phyloP scores from a whole-genome alignment of 768 basidiomycete species.

The Porpolomopsis calyptriformis region DNA sequence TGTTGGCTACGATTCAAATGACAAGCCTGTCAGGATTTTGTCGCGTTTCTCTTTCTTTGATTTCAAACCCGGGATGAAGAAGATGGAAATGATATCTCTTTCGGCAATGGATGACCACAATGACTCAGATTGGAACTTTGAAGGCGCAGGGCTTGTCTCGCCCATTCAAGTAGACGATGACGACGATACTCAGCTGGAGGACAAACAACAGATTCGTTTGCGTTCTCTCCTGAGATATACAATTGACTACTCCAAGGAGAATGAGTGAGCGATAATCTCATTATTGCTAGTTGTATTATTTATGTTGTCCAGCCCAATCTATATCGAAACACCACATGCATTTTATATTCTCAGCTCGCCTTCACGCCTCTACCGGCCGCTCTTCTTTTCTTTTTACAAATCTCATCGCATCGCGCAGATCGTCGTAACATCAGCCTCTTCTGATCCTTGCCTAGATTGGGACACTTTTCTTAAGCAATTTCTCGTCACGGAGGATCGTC shows the following conservation, averaged over 20 bases:
- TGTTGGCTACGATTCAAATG: conserved; percentile 22
- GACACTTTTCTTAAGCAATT: conserved; percentile 23
- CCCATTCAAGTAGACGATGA: conserved; percentile 44
- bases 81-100: conserved; percentile 38
- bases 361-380: conserved; percentile 31
- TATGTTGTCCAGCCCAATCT: conserved; percentile 40
- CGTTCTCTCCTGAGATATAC: conserved; percentile 36
- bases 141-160: conserved; percentile 45
- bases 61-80: conserved; percentile 28
- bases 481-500: not conserved
- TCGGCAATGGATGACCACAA: conserved; percentile 35
- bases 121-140: conserved; percentile 30
- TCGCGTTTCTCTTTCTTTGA: conserved; percentile 55
- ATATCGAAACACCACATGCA: conserved; percentile 51
- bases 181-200: conserved; percentile 53
- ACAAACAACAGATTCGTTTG: conserved; percentile 34
- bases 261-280: conserved; percentile 34
- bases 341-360: conserved; percentile 51
- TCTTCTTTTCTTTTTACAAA: conserved; percentile 39
- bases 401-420: conserved; percentile 43
- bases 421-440: conserved; percentile 27
- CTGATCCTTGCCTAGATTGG: conserved; percentile 21
- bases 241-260: conserved; percentile 38
- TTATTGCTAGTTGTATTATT: conserved; percentile 2
- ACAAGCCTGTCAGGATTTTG: conserved; percentile 49